phyloP scores from a whole-genome alignment of 1,284 basidiomycete genomes.

The Hemileia vastatrix region DNA sequence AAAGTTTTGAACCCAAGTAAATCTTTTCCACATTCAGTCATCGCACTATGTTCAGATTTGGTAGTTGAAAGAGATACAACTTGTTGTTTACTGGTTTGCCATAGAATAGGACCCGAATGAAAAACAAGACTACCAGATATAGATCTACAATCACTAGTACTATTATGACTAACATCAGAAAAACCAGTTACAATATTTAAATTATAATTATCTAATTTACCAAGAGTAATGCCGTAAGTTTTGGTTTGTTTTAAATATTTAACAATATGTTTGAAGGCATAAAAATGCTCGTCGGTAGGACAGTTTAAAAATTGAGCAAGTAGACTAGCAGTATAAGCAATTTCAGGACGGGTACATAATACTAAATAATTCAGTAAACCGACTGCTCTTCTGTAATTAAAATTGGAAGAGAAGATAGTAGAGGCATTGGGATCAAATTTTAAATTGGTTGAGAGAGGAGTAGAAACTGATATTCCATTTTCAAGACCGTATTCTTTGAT shows the following conservation, averaged over 20 bases:
- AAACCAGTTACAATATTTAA: neutral
- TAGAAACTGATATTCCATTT: neutral
- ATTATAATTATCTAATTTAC: no score
- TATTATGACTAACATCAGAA: neutral
- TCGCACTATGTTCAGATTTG: neutral
- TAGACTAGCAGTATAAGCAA: neutral
- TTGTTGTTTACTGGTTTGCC: neutral
- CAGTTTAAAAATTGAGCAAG: conserved; percentile 1
- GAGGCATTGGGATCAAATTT: no score
- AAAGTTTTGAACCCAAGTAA: neutral
- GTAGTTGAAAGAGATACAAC: neutral
- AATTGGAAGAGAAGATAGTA: no score
- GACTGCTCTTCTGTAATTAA: conserved; percentile 1
- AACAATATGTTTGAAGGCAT: no score
- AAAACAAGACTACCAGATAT: neutral
- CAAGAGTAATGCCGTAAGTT: no score
- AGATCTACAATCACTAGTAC: neutral
- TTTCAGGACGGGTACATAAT: neutral
- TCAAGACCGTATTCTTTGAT: neutral
- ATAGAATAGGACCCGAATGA: neutral
- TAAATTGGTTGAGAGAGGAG: neutral
- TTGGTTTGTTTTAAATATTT: no score
- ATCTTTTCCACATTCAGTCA: neutral
- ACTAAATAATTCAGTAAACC: conserved; percentile 1
- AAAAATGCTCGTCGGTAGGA: no score